These are phyloP conservation scores for Fraxinus greggii DNA, from an alignment of 305 asterid genomes.

Conservation along the genomic window DNA sequence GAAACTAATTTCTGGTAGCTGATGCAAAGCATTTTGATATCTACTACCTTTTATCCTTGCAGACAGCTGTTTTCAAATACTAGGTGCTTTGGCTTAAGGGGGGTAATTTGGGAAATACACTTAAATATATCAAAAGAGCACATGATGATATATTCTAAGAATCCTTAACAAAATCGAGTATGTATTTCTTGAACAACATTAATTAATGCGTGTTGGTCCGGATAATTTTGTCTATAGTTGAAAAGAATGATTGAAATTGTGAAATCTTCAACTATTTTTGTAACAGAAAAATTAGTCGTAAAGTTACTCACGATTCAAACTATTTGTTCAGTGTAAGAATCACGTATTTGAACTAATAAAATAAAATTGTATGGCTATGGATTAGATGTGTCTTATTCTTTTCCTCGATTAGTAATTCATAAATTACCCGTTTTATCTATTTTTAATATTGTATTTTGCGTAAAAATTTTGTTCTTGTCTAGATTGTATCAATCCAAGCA, in stretches of 20 bases:
- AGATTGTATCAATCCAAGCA: neutral
- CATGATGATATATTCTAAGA: neutral
- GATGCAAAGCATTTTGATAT: neutral
- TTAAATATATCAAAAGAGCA: neutral
- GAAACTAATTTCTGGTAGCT: neutral
- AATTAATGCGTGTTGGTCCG: neutral
- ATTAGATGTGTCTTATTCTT: neutral
- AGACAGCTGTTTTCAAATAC: neutral
- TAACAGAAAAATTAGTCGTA: neutral
- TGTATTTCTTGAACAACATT: neutral
- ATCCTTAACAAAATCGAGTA: slow-evolving; percentile 1
- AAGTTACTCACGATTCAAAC: neutral
- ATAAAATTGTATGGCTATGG: neutral
- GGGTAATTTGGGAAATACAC: neutral
- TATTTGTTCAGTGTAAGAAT: neutral
- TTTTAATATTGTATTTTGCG: neutral
- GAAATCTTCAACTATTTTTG: neutral
- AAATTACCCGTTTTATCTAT: neutral
- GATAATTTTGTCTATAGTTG: neutral
- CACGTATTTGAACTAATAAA: neutral
- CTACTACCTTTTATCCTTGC: neutral
- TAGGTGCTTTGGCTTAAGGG: neutral
- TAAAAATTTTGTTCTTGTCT: neutral
- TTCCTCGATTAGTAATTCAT: neutral
- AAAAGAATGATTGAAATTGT: neutral